Conservation (phyloP, 208 protist genomes). For the Entamoeba nuttalli region DNA sequence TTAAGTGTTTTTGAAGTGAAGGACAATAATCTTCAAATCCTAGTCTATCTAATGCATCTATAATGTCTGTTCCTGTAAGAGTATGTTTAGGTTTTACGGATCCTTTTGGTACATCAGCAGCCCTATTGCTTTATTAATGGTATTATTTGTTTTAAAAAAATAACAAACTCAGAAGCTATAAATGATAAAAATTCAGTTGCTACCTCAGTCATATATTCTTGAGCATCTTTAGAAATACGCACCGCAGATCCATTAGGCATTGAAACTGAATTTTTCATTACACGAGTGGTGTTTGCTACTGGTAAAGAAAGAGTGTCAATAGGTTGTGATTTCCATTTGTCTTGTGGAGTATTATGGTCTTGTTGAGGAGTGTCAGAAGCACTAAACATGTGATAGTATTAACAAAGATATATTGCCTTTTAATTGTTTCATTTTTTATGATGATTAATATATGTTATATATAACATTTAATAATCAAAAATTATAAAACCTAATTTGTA, state of each 20-base stretch:
- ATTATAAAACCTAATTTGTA: too few species aligned
- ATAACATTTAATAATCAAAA: too few species aligned
- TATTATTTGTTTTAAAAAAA: background rate
- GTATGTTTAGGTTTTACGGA: background rate
- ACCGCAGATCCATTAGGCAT: background rate
- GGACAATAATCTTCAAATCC: background rate
- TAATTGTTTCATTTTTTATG: too few species aligned
- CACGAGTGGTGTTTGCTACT: background rate
- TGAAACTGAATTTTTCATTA: background rate
- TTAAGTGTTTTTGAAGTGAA: background rate
- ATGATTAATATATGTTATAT: too few species aligned
- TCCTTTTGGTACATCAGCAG: background rate
- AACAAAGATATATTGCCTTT: too few species aligned
- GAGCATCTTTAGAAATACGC: background rate
- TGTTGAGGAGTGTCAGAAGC: background rate
- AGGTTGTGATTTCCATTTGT: background rate
- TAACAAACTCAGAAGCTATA: background rate
- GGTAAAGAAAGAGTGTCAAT: background rate
- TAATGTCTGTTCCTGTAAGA: background rate
- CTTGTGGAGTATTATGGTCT: background rate
- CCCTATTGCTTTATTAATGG: background rate
- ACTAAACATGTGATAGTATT: background rate
- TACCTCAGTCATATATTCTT: background rate
- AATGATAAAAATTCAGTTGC: background rate
- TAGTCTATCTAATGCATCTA: background rate